These are phyloP conservation scores for Schizonepeta tenuifolia DNA, from an alignment of 257 asterid genomes.

Conservation along the genomic window DNA sequence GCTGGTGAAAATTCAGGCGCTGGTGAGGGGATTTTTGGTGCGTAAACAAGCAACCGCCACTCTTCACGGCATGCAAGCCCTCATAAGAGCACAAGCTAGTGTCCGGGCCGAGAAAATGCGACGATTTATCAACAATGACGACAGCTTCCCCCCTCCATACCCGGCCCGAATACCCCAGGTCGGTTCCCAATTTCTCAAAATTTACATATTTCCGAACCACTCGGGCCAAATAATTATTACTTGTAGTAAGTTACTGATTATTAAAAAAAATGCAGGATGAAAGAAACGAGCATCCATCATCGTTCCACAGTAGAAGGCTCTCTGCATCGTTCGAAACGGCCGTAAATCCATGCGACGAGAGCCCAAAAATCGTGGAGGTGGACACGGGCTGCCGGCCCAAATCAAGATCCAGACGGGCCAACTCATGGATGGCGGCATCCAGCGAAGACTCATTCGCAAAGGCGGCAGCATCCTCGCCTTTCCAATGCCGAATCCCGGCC, in stretches of 20 bases:
- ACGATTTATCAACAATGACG: conserved; percentile 22
- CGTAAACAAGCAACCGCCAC: conserved; percentile 79
- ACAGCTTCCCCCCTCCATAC: conserved; percentile 33
- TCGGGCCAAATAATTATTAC: background rate
- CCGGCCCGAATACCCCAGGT: conserved; percentile 55
- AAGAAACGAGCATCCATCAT: conserved; percentile 36
- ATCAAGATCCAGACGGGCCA: conserved; percentile 59
- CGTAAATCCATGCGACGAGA: conserved; percentile 46
- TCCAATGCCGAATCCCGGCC: conserved; percentile 34
- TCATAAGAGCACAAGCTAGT: conserved; percentile 73
- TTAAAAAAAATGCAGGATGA: conserved; percentile 41
- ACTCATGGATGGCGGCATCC: no score
- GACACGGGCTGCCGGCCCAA: conserved; percentile 66
- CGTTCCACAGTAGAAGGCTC: conserved; percentile 53
- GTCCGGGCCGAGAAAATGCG: conserved; percentile 71
- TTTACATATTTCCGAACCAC: no score
- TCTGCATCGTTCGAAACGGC: conserved; percentile 53
- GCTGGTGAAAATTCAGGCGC: conserved; percentile 79
- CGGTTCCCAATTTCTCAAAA: background rate
- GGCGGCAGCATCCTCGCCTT: conserved; percentile 29
- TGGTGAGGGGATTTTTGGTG: conserved; percentile 76
- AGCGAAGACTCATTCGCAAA: conserved; percentile 38
- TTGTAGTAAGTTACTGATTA: background rate
- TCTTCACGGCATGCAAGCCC: conserved; percentile 80
- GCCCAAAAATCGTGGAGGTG: conserved; percentile 82